Evolutionary conservation across 2,329 filamentous ascomycete genomes (phyloP).

Genomic region (Fusarium burgessii): DNA sequence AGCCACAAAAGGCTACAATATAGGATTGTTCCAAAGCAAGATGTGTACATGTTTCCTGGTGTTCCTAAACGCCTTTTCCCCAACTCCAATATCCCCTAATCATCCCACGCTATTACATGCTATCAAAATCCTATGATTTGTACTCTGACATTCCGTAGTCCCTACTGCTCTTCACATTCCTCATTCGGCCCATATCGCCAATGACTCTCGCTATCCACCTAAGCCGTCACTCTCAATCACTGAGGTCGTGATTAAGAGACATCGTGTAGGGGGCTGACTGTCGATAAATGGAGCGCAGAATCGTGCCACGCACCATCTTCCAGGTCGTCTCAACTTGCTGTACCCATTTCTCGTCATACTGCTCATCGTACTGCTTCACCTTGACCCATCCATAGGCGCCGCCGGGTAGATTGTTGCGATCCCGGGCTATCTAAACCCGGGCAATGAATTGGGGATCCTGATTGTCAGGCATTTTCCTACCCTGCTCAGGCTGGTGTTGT

Average conservation of each 20-base stretch:
- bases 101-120: not conserved
- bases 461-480: rapidly evolving
- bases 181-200: no score
- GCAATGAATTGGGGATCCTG: not conserved
- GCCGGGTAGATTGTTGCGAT: not conserved
- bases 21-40: not conserved
- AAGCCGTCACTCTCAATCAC: no score
- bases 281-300: not conserved
- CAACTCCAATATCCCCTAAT: not conserved
- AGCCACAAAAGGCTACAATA: not conserved
- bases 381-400: not conserved
- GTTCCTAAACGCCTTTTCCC: no score
- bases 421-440: not conserved
- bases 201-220: rapidly evolving
- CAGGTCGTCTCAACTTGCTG: not conserved
- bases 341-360: not conserved
- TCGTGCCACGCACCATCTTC: not conserved
- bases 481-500: not conserved
- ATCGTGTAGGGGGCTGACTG: no score
- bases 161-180: not conserved
- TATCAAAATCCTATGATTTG: no score
- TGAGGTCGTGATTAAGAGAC: no score
- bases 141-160: not conserved
- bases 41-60: rapidly evolving
- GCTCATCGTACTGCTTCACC: not conserved